phyloP scores from a whole-genome alignment of 2,329 filamentous ascomycete genomes.

The Verticillium nonalfalfae region DNA sequence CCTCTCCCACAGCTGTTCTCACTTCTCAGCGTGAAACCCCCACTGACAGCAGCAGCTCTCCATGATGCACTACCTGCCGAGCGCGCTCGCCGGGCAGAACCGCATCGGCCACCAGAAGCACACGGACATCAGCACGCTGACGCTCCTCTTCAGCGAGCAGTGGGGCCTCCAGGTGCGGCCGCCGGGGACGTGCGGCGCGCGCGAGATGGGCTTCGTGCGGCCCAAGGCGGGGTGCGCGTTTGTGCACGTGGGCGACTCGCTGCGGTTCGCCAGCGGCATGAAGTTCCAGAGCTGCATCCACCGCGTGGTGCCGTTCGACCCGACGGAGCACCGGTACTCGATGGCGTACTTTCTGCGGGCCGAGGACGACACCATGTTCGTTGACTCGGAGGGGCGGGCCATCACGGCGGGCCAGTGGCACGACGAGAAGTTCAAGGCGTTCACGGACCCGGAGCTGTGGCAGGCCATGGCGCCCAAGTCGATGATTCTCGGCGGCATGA shows the following conservation, averaged over 20 bases:
- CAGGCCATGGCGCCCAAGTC: conserved; percentile 41
- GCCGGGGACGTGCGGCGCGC: conserved; percentile 29
- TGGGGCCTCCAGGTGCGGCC: conserved; percentile 52
- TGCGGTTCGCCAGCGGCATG: conserved; percentile 47
- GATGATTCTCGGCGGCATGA: conserved; percentile 45
- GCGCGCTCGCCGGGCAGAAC: conserved; percentile 30
- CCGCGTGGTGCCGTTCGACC: conserved; percentile 47
- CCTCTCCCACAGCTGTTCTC: no score
- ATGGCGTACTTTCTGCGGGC: conserved; percentile 53
- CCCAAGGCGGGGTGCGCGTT: conserved; percentile 45
- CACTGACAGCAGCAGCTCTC: conserved; percentile 30
- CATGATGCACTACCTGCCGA: conserved; percentile 49
- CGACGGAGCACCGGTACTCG: conserved; percentile 48
- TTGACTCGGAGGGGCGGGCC: conserved; percentile 45
- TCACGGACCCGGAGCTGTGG: conserved; percentile 33
- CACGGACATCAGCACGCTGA: conserved; percentile 50
- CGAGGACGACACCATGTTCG: conserved; percentile 50
- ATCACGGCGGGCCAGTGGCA: conserved; percentile 49
- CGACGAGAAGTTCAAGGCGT: conserved; percentile 47
- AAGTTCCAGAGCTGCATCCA: conserved; percentile 52
- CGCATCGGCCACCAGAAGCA: conserved; percentile 49
- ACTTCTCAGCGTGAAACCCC: no score
- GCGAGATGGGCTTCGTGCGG: conserved; percentile 46
- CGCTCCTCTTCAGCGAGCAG: conserved; percentile 48
- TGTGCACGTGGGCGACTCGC: conserved; percentile 53